A percentile compares a stretch with the other conserved stretches of the same genome.
Evolutionary conservation across 1,284 basidiomycete species (phyloP).

Genomic region (Cryptococcus amylolentus): DNA sequence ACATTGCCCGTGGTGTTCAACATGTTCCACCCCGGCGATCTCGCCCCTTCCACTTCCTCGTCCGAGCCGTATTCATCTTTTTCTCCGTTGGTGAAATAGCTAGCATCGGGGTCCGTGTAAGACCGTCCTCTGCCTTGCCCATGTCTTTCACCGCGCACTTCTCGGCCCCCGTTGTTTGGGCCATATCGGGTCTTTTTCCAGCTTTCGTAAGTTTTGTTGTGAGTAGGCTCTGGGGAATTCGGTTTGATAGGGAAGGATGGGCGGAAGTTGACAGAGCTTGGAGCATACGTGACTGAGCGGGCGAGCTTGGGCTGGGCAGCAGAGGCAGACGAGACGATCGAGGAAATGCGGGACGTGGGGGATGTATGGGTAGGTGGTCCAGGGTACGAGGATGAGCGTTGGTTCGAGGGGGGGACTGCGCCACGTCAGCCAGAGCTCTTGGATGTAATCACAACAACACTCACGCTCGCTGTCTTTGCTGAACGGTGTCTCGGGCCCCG

Average conservation of each 20-base stretch:
- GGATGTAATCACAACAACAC: neutral
- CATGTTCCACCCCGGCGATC: slow-evolving; percentile 12
- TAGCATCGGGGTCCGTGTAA: slow-evolving; percentile 15
- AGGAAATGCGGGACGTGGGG: slow-evolving; percentile 12
- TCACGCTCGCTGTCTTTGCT: slow-evolving; percentile 8
- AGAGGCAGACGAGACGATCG: slow-evolving; percentile 16
- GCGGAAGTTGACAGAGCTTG: slow-evolving; percentile 2
- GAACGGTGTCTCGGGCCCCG: neutral
- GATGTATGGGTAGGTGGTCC: slow-evolving; percentile 13
- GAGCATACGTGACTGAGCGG: slow-evolving; percentile 9
- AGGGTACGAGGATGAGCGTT: slow-evolving; percentile 14
- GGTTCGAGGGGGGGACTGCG: slow-evolving; percentile 5
- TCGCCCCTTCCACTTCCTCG: slow-evolving; percentile 8
- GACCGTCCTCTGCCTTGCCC: neutral
- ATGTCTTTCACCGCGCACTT: neutral
- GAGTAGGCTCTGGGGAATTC: neutral
- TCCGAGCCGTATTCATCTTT: slow-evolving; percentile 11
- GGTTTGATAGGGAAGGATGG: neutral
- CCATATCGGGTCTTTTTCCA: slow-evolving; percentile 2
- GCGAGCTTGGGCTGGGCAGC: slow-evolving; percentile 18
- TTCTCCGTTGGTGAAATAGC: slow-evolving; percentile 10
- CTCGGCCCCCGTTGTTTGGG: neutral
- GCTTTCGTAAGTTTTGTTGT: slow-evolving; percentile 1
- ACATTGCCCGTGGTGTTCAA: neutral
- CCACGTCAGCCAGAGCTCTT: neutral